These are phyloP conservation scores for Phytophthora fragariae DNA, from an alignment of 352 stramenopile species.

Conservation along the genomic window DNA sequence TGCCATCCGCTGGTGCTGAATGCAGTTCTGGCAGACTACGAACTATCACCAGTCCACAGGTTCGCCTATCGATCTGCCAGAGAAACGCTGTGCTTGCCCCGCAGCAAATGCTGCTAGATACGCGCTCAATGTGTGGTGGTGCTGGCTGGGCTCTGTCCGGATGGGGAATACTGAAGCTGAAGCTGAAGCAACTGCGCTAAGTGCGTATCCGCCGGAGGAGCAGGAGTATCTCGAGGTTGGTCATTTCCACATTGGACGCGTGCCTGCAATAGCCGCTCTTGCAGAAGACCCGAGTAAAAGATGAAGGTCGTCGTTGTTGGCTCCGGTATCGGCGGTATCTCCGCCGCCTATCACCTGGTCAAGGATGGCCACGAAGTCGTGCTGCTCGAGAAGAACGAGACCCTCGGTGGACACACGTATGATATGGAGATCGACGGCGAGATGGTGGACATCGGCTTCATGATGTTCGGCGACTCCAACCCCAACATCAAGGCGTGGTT, in stretches of 20 bases:
- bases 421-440: slow-evolving; percentile 90
- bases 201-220: slow-evolving; percentile 17
- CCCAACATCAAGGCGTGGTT: slow-evolving; percentile 93
- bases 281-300: slow-evolving; percentile 13
- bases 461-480: slow-evolving; percentile 93
- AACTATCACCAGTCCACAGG: slow-evolving; percentile 13
- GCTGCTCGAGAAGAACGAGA: slow-evolving; percentile 84
- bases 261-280: slow-evolving; percentile 24
- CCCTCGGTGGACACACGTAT: slow-evolving; percentile 86
- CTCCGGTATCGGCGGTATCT: slow-evolving; percentile 86
- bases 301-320: slow-evolving; percentile 90
- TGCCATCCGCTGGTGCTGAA: neutral
- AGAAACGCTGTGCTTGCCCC: slow-evolving; percentile 8
- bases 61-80: slow-evolving; percentile 17
- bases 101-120: slow-evolving; percentile 26
- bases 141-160: slow-evolving; percentile 20
- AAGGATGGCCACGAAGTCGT: slow-evolving; percentile 87
- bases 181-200: slow-evolving; percentile 35
- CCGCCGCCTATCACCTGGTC: slow-evolving; percentile 83
- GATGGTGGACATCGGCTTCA: slow-evolving; percentile 88
- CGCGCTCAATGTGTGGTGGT: slow-evolving; percentile 22
- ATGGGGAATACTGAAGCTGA: slow-evolving; percentile 28
- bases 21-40: slow-evolving; percentile 8
- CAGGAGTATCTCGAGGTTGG: slow-evolving; percentile 3
- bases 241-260: slow-evolving; percentile 39